These are phyloP conservation scores for Metarhizium guizhouense DNA, from an alignment of 2,329 filamentous ascomycete species.

Conservation along the genomic window DNA sequence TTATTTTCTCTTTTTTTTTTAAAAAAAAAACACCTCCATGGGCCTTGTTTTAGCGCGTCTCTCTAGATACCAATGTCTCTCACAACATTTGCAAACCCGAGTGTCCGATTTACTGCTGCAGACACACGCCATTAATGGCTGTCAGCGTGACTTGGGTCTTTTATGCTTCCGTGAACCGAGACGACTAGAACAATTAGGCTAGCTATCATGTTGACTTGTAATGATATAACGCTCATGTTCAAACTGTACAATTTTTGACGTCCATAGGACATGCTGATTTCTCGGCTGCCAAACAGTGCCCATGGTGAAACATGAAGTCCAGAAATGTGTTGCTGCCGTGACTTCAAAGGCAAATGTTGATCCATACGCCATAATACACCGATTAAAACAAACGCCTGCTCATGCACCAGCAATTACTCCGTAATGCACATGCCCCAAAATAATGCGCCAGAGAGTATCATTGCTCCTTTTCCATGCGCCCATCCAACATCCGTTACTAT, in stretches of 20 bases:
- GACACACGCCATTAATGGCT: too few species aligned
- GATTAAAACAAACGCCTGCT: neutral
- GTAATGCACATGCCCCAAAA: neutral
- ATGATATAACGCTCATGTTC: neutral
- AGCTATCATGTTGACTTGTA: too few species aligned
- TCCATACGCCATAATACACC: neutral
- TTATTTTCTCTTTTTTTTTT: neutral
- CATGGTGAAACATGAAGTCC: neutral
- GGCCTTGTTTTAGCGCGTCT: neutral
- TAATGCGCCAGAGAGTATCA: neutral
- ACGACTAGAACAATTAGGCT: too few species aligned
- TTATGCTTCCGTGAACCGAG: too few species aligned
- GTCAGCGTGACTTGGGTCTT: too few species aligned
- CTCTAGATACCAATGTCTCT: neutral
- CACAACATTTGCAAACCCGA: neutral
- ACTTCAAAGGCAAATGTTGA: neutral
- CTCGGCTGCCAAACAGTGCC: neutral
- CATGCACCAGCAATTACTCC: neutral
- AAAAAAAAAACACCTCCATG: neutral
- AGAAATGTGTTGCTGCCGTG: neutral
- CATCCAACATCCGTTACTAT: slow-evolving; percentile 25
- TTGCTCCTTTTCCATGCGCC: neutral
- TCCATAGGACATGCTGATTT: neutral
- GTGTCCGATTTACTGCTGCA: too few species aligned
- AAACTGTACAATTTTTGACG: neutral